Evolutionary conservation across 306 rosid species (phyloP).

Genomic region (Ammopiptanthus mongolicus): DNA sequence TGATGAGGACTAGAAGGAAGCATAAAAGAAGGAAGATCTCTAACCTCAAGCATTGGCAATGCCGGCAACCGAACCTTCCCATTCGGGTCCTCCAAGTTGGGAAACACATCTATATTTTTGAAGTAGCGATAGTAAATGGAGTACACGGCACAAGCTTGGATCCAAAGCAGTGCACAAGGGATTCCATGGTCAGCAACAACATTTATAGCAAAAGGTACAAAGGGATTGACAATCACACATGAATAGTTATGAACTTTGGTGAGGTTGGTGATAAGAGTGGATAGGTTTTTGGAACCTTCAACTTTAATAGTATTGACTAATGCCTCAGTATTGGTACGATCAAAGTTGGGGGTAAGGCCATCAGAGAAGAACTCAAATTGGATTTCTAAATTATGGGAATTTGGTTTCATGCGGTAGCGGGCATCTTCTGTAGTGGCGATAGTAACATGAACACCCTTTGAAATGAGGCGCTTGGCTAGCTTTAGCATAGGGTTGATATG

Average conservation of each 20-base stretch:
- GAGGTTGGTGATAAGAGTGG: conserved; percentile 25
- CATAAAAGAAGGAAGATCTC: conserved; percentile 47
- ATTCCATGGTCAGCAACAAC: conserved; percentile 20
- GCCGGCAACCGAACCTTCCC: conserved; percentile 36
- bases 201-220: conserved; percentile 46
- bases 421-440: conserved; percentile 37
- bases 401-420: conserved; percentile 8
- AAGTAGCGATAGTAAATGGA: conserved; percentile 44
- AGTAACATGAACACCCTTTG: conserved; percentile 43
- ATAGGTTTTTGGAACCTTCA: conserved; percentile 28
- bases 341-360: conserved; percentile 38
- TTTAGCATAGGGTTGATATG: conserved; percentile 53
- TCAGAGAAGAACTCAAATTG: conserved; percentile 48
- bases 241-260: conserved; percentile 9
- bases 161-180: conserved; percentile 65
- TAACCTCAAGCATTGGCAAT: conserved; percentile 30
- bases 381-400: background rate
- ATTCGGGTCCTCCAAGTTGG: conserved; percentile 25
- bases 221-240: conserved; percentile 43
- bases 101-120: conserved; percentile 11
- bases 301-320: background rate
- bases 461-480: conserved; percentile 33
- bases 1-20: conserved; percentile 39
- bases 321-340: conserved; percentile 19
- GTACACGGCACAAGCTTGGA: conserved; percentile 43